phyloP scores from a whole-genome alignment of 352 stramenopile species.

The Saprolegnia parasitica region DNA sequence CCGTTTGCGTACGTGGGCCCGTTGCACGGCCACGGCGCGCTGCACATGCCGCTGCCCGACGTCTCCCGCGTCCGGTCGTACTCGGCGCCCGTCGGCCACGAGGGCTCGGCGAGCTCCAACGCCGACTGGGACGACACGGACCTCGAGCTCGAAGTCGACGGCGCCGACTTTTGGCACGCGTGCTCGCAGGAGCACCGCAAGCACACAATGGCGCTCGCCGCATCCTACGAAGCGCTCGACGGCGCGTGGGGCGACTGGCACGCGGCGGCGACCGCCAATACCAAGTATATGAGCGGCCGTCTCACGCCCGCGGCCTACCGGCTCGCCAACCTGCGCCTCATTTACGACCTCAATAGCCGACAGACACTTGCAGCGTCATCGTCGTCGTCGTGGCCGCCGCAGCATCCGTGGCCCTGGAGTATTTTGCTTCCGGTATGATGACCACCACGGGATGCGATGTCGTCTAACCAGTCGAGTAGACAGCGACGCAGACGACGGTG shows the following conservation, averaged over 20 bases:
- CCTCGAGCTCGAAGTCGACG: constrained; percentile 20
- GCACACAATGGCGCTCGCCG: constrained; percentile 5
- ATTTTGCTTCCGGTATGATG: constrained; percentile 17
- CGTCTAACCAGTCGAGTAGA: not conserved
- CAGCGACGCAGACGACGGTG: not conserved
- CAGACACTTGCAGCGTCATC: not conserved
- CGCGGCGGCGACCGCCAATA: not conserved
- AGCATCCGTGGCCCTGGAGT: constrained; percentile 3
- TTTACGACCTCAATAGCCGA: not conserved
- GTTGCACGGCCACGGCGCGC: not conserved
- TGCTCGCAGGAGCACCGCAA: constrained; percentile 25
- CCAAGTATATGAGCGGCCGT: constrained; percentile 19
- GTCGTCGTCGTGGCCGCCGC: not conserved
- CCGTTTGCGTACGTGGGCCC: constrained; percentile 26
- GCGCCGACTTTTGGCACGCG: constrained; percentile 26
- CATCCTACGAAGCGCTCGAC: constrained; percentile 9
- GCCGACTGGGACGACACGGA: constrained; percentile 28
- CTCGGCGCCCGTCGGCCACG: constrained; percentile 14
- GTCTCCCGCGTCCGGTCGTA: constrained; percentile 8
- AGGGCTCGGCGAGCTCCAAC: not conserved
- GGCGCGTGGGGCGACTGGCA: constrained; percentile 22
- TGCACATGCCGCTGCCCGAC: not conserved
- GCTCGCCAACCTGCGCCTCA: constrained; percentile 12
- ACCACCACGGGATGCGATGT: not conserved
- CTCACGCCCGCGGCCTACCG: constrained; percentile 10